phyloP scores from a whole-genome alignment of 139 green algal genomes.

The Astrephomene gubernaculifera region DNA sequence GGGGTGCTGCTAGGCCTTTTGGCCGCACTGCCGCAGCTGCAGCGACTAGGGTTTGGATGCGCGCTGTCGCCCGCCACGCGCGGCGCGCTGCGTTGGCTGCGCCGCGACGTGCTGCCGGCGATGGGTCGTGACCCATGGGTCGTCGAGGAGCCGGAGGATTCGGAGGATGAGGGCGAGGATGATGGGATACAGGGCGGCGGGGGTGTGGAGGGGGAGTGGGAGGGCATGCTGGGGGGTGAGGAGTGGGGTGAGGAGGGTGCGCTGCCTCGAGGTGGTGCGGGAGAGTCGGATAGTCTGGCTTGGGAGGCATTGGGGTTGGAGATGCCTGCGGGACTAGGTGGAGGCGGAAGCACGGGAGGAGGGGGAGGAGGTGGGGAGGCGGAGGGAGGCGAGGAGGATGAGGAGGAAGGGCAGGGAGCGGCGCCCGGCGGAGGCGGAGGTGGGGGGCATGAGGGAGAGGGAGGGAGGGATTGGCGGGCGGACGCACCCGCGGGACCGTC shows the following conservation, averaged over 20 bases:
- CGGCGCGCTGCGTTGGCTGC: constrained; percentile 4
- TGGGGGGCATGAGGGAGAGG: too few species aligned
- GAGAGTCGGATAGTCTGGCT: neutral
- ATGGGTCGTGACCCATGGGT: constrained; percentile 11
- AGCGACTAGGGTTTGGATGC: neutral
- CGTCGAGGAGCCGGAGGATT: constrained; percentile 26
- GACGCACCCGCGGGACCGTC: too few species aligned
- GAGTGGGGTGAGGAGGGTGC: neutral
- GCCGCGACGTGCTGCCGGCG: neutral
- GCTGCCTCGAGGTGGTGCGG: neutral
- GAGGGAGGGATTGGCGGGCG: too few species aligned
- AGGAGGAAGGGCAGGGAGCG: too few species aligned
- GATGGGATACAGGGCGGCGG: neutral
- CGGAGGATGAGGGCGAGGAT: neutral
- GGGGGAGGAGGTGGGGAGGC: too few species aligned
- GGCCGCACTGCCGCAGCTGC: neutral
- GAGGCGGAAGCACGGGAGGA: too few species aligned
- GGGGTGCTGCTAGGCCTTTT: constrained; percentile 2
- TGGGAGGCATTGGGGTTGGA: constrained; percentile 1
- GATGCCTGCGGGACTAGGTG: too few species aligned
- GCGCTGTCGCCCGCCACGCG: neutral
- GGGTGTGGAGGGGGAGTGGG: neutral
- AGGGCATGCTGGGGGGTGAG: neutral
- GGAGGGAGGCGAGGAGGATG: too few species aligned
- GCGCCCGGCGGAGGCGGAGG: too few species aligned